phyloP scores from a whole-genome alignment of 2,329 filamentous ascomycete genomes.

The Cercospora zeina region DNA sequence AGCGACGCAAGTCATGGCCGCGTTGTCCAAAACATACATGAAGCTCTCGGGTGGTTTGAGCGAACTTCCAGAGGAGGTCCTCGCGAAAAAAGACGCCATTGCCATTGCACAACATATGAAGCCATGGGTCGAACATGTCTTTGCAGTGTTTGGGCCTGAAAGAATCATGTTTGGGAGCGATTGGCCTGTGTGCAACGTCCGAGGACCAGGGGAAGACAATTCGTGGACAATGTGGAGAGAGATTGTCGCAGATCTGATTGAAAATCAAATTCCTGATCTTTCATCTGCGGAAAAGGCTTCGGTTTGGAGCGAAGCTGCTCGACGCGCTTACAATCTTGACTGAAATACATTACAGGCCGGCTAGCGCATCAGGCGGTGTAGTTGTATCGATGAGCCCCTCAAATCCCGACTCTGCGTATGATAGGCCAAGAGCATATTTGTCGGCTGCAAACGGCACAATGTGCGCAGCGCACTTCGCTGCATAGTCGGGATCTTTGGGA shows the following conservation, averaged over 20 bases:
- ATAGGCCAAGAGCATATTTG: conserved; percentile 5
- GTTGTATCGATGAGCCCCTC: neutral
- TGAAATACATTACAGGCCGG: conserved; percentile 11
- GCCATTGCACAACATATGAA: conserved; percentile 64
- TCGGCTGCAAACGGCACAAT: neutral
- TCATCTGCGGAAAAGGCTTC: conserved; percentile 61
- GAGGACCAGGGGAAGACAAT: conserved; percentile 54
- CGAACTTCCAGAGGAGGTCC: conserved; percentile 63
- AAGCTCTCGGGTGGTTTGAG: conserved; percentile 87
- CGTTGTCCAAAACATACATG: conserved; percentile 70
- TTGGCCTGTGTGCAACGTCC: conserved; percentile 86
- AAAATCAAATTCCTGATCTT: conserved; percentile 47
- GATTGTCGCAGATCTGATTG: conserved; percentile 67
- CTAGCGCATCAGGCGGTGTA: neutral
- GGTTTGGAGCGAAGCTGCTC: conserved; percentile 73
- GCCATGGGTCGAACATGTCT: conserved; percentile 71
- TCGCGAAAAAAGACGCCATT: conserved; percentile 40
- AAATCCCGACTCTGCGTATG: conserved; percentile 6
- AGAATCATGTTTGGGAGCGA: conserved; percentile 89
- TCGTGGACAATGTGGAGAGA: conserved; percentile 76
- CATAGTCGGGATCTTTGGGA: neutral
- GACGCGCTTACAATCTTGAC: conserved; percentile 62
- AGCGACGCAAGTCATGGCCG: conserved; percentile 66
- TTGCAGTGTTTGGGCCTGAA: conserved; percentile 68
- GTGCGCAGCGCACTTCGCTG: neutral